A percentile compares a stretch with the other conserved stretches of the same genome.
phyloP scores from a whole-genome alignment of 768 basidiomycete species.

The Macrolepiota dolichaula region DNA sequence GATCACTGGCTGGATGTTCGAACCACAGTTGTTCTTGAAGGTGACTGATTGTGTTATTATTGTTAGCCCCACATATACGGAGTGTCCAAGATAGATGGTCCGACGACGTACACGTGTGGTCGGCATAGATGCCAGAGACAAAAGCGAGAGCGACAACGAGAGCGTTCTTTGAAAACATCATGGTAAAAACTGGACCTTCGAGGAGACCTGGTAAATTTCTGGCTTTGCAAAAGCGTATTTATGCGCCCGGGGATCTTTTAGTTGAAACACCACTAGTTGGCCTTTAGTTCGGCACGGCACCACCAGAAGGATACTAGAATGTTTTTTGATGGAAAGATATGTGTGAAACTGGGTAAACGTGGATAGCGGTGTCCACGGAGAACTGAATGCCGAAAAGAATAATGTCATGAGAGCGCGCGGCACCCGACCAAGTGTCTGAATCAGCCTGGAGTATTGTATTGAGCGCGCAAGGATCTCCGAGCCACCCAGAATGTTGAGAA shows the following conservation, averaged over 20 bases:
- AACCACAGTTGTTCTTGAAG: constrained; percentile 31
- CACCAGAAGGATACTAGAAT: neutral
- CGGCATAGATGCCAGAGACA: constrained; percentile 14
- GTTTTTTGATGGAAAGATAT: neutral
- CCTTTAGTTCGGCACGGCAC: neutral
- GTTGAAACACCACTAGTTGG: neutral
- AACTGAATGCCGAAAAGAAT: neutral
- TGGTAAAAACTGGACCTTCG: neutral
- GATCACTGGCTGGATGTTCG: constrained; percentile 29
- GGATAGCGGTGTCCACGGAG: neutral
- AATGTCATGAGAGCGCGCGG: neutral
- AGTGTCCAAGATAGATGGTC: neutral
- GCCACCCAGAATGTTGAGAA: too few species aligned
- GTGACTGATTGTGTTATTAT: constrained; percentile 23
- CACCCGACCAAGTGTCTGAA: too few species aligned
- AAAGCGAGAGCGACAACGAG: neutral
- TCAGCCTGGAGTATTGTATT: too few species aligned
- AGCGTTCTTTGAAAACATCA: neutral
- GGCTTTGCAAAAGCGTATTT: neutral
- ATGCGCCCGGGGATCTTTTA: neutral
- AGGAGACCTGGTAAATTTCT: neutral
- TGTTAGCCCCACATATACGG: neutral
- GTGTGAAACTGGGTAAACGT: neutral
- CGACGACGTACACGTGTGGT: constrained; percentile 19
- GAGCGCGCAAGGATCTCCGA: too few species aligned